These are phyloP conservation scores for Ustilago curta DNA, from an alignment of 1,284 basidiomycete genomes.

Conservation along the genomic window DNA sequence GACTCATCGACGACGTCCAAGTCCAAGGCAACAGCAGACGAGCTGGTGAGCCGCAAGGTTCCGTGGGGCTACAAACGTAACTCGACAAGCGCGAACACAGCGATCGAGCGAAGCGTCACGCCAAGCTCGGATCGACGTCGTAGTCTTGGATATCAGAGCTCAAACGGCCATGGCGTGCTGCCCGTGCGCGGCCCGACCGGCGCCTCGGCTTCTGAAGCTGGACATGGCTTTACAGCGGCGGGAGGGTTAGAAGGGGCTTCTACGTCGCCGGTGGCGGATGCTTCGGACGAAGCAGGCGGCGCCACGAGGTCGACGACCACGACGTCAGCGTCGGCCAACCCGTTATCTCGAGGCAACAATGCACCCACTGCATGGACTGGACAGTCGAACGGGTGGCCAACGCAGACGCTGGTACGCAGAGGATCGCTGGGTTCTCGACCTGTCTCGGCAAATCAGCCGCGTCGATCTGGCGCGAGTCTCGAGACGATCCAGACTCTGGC, in stretches of 20 bases:
- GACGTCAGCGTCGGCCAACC: constrained; percentile 2
- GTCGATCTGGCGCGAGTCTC: constrained; percentile 20
- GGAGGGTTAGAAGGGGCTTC: neutral
- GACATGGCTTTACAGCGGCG: constrained; percentile 5
- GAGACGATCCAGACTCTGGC: constrained; percentile 43
- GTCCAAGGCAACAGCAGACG: constrained; percentile 28
- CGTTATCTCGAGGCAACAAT: constrained; percentile 8
- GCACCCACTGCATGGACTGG: constrained; percentile 39
- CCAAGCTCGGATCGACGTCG: constrained; percentile 42
- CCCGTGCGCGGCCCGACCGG: constrained; percentile 11
- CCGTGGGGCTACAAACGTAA: constrained; percentile 59
- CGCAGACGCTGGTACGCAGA: constrained; percentile 20
- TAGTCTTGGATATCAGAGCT: constrained; percentile 42
- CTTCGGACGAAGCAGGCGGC: constrained; percentile 10
- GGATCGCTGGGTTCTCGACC: constrained; percentile 26
- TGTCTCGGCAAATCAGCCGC: constrained; percentile 14
- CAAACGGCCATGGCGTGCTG: constrained; percentile 32
- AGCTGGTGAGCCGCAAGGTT: constrained; percentile 58
- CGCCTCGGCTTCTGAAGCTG: constrained; percentile 18
- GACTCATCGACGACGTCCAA: constrained; percentile 34
- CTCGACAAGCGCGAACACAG: constrained; percentile 23
- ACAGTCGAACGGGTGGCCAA: constrained; percentile 3
- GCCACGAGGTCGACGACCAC: constrained; percentile 8
- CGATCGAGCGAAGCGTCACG: constrained; percentile 35
- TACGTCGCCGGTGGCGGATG: constrained; percentile 5